Evolutionary conservation across 2,329 filamentous ascomycete genomes (phyloP), one percentile per base, ranked within the genome.

Genomic region (Cladophialophora immunda): DNA sequence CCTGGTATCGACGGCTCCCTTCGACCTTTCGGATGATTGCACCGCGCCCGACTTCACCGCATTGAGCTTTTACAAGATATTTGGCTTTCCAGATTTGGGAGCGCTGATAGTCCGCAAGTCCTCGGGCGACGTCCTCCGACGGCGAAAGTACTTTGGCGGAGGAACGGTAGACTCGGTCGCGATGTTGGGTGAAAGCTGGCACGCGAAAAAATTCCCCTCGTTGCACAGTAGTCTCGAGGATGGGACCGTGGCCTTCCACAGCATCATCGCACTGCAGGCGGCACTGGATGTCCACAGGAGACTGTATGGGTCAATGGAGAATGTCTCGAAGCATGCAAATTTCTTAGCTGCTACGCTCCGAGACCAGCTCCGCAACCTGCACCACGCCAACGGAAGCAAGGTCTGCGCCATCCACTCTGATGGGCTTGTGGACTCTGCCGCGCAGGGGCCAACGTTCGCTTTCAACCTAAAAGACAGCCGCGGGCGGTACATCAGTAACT

Each of bases 51-150:
- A 98, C 76, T 98, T 98, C 71, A 90, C 88, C 0, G 91, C 92
- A 0, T 75, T 98, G 50, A 97, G 94, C 77, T 89, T 98, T 70
- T 96, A 97, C 81, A 99, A 98, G 78, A 94, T 97, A n/a, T 98
- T 98, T 77, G 94, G 95, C 1, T 97, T 97, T 71, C 94, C 94
- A 0, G 92, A 98, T 76, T 82, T 98, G 1, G 94, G 94, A 1
- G 93, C 90, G 1, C 80, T 99, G 65, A 88, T 98, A 32, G 88
- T 98, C 13, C 88, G 91, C 50, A 93, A 92, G 72, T 84, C 87
- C 34, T 87, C 91, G 13, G 87, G 86, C 6, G 77, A 84, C 45
- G 76, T 90, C 2, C 89, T 97, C 55, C 81, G 86, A 34, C 82
- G 83, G 50, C 87, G 93, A 67, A 89, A 82, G 68, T 99, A 96